Evolutionary conservation across 129 eudicot genomes (phyloP), one percentile per base, ranked within the genome.

Genomic region (Lonicera japonica): DNA sequence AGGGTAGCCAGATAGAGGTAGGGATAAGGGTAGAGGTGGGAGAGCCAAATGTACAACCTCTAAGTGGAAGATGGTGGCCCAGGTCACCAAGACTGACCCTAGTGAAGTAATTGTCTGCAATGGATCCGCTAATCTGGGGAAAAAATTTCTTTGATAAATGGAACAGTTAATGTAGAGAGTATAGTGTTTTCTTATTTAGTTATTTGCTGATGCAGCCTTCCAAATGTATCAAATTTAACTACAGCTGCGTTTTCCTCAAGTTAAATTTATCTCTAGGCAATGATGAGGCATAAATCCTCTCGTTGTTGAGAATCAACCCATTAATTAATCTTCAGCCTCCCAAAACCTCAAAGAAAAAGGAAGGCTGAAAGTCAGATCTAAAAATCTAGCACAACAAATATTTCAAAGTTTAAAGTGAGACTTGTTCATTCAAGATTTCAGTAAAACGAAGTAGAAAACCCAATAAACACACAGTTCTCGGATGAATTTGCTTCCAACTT

Each of bases 341-440:
- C 50, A 43, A 29, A 29, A 29, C 36, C 36, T 6, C 36, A 29
- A 29, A 29, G 36, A 29, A 29, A 29, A 29, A 29, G 36, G 36
- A 29, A 29, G 36, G 36, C 36, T 29, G 36, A 29, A 29, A 29
- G 36, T 29, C 2, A 6, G 36, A 29, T 6, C 36, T 6, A 1
- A 29, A 6, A 1, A 43, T 3, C 50, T 43, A 10, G 50, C 13
- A 43, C 50, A 3, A 8, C 50, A 43, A 3, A 43, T 43, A 38
- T 34, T 17, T 16, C 55, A 68, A 64, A 43, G 22, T 63, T 38
- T 38, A 38, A 38, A 43, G 50, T 43, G 50, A 14, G 13, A 43
- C 50, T 8, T 10, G 8, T 43, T 43, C 50, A 43, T 4, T 10
- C 2, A 1, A 29, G 4, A 29, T 29, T 29, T 29, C 36, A 29